These are phyloP conservation scores for Neonectria faginata DNA, from an alignment of 2,329 filamentous ascomycete species.

Conservation along the genomic window DNA sequence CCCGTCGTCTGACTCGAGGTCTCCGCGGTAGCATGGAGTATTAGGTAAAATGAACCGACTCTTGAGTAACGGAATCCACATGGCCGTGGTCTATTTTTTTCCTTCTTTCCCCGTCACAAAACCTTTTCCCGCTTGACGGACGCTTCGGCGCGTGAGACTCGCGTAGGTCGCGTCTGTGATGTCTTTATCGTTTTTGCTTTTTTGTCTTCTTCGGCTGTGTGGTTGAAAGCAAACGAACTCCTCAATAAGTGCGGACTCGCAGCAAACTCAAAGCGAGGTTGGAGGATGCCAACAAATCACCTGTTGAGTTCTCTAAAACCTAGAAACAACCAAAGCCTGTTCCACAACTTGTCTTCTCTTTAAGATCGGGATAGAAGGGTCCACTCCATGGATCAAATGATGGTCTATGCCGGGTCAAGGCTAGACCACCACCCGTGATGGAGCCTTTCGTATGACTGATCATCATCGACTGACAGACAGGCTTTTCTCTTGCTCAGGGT, in stretches of 20 bases:
- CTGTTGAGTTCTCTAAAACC: slow-evolving; percentile 1
- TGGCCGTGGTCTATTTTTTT: neutral
- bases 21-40: slow-evolving; percentile 22
- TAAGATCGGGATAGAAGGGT: slow-evolving; percentile 12
- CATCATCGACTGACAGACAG: slow-evolving; percentile 24
- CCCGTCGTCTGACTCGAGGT: slow-evolving; percentile 24
- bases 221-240: neutral
- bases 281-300: neutral
- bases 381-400: slow-evolving; percentile 20
- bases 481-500: slow-evolving; percentile 8
- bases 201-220: neutral
- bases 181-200: neutral
- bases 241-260: neutral
- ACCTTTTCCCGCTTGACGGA: slow-evolving; percentile 1
- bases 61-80: slow-evolving; percentile 30
- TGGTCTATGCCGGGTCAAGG: slow-evolving; percentile 21
- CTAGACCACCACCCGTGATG: slow-evolving; percentile 16
- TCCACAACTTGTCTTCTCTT: slow-evolving; percentile 18
- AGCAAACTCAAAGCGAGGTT: neutral
- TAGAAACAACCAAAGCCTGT: slow-evolving; percentile 1
- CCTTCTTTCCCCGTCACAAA: neutral
- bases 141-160: neutral
- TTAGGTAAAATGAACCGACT: slow-evolving; percentile 36
- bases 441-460: slow-evolving; percentile 15
- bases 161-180: neutral